Evolutionary conservation across 2,329 filamentous ascomycete genomes (phyloP).

Genomic region (Sphaerulina musiva): DNA sequence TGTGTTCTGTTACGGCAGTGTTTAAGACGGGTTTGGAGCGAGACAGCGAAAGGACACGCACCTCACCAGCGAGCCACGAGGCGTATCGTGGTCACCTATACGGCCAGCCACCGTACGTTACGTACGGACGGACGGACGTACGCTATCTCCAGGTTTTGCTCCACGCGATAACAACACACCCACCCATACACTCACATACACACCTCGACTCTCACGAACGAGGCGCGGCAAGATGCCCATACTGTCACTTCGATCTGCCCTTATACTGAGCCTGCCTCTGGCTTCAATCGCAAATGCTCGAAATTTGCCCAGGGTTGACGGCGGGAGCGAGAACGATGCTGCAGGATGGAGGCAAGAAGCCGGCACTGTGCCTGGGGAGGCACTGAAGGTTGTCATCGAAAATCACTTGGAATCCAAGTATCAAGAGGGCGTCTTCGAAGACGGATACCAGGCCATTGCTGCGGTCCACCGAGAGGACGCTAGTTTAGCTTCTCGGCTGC

Average conservation of each 20-base stretch:
- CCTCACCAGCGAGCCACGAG: neutral
- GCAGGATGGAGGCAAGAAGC: constrained; percentile 50
- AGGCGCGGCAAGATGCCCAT: constrained; percentile 31
- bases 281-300: constrained; percentile 30
- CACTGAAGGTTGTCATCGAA: constrained; percentile 62
- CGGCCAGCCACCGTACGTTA: neutral
- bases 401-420: constrained; percentile 57
- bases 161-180: neutral
- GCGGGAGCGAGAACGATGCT: constrained; percentile 19
- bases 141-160: neutral
- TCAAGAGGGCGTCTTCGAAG: constrained; percentile 61
- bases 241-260: constrained; percentile 35
- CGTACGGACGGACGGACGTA: neutral
- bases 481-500: constrained; percentile 55
- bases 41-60: neutral
- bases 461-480: constrained; percentile 56
- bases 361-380: constrained; percentile 51
- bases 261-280: constrained; percentile 36
- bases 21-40: neutral
- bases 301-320: constrained; percentile 18
- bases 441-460: constrained; percentile 58
- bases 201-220: constrained; percentile 11
- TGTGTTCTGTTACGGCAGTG: neutral
- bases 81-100: neutral
- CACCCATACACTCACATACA: neutral